Evolutionary conservation across 139 green algal species (phyloP).

Genomic region (Haematococcus sp.): DNA sequence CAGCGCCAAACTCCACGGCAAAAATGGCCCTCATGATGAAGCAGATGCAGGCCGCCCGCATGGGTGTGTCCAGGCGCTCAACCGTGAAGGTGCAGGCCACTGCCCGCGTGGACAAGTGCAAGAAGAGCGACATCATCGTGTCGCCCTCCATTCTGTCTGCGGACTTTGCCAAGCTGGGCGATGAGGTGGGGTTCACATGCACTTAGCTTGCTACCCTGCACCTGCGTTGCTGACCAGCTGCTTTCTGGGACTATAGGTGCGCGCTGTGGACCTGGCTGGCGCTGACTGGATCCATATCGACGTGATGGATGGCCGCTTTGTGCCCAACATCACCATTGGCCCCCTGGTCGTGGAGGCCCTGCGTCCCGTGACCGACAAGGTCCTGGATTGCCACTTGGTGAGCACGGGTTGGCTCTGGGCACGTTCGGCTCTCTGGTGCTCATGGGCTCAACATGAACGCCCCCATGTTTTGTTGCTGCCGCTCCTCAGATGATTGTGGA

Average conservation of each 20-base stretch:
- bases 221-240: background rate
- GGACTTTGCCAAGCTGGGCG: constrained; percentile 93
- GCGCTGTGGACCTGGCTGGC: constrained; percentile 89
- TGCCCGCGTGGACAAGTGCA: constrained; percentile 52
- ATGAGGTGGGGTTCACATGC: constrained; percentile 64
- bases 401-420: constrained; percentile 14
- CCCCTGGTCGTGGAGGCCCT: constrained; percentile 95
- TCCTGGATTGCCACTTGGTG: constrained; percentile 92
- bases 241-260: constrained; percentile 58
- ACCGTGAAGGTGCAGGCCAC: constrained; percentile 35
- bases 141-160: constrained; percentile 94
- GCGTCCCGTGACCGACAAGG: constrained; percentile 92
- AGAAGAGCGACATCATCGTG: constrained; percentile 81
- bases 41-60: no score
- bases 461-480: background rate
- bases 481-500: constrained; percentile 94
- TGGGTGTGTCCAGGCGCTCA: background rate
- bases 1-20: no score
- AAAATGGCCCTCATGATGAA: no score
- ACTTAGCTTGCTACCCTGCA: background rate
- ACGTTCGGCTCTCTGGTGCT: background rate
- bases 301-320: constrained; percentile 95
- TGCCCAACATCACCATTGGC: constrained; percentile 99
- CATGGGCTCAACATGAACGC: no score
- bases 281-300: constrained; percentile 97